Evolutionary conservation across 1,284 basidiomycete species (phyloP), one percentile per base, ranked within the genome.

Genomic region (Papiliotrema fonsecae): DNA sequence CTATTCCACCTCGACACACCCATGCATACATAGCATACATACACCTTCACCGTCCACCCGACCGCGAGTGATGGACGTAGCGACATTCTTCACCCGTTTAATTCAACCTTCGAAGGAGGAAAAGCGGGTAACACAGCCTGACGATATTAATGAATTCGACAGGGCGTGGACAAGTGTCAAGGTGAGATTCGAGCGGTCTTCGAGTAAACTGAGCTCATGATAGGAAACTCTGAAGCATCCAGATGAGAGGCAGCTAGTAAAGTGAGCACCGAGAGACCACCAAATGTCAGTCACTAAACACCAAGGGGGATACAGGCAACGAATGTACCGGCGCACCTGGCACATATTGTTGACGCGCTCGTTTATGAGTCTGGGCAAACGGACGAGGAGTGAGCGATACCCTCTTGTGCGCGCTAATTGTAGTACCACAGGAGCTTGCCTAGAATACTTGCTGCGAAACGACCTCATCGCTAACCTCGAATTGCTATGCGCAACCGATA

Each of bases 361-460:
- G 88, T 94, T 16, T 83, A 84, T 76, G 92, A 96, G 70, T 85
- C 86, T 22, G 85, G 85, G 16, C 78, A 84, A 54, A 82, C 80
- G 18, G 87, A 91, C 61, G 86, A 88, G 75, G 88, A 87, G 88
- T 91, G 73, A 60, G 85, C 78, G 32, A 3, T 7, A 24, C 19
- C 19, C 19, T 16, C 18, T 2, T 16, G 39, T 50, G 42, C 26
- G 51, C 41, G 27, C 26, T 28, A 16, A 13, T n/a, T 13, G 27
- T 69, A 91, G 88, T 51, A 82, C 79, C 11, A 89, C 88, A 3
- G 91, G 91, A 21, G 83, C 81, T 16, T 94, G 90, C 66, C 76
- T 96, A 54, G 94, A 97, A 72, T 90, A 89, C 71, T 78, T 96
- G 26, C 75, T 97, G 42, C 89, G 92, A 75, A 86, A 93, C 62